These are phyloP conservation scores for Eimeria falciformis DNA, from an alignment of 169 alveolate genomes.

Conservation along the genomic window DNA sequence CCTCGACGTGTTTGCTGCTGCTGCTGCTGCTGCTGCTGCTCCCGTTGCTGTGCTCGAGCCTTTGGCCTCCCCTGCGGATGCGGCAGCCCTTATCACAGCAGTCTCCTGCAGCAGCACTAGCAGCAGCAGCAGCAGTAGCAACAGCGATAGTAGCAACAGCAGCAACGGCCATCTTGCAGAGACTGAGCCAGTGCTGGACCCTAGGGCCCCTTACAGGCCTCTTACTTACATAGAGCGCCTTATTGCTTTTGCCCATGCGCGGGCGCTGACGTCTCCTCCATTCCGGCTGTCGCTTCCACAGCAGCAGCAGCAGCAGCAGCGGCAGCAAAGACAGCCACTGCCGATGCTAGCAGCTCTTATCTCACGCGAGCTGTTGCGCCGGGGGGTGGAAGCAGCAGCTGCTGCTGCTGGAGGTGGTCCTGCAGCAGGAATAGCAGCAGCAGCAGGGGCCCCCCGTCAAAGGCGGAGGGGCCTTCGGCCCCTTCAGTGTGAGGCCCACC, in stretches of 20 bases:
- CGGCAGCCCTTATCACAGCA: conserved; percentile 1
- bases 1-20: conserved; percentile 57
- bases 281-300: conserved; percentile 56
- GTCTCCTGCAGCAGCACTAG: background rate
- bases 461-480: conserved; percentile 13
- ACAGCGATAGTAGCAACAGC: background rate
- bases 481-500: background rate
- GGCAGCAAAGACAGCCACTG: conserved; percentile 49
- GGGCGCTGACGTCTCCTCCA: conserved; percentile 35
- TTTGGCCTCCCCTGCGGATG: background rate
- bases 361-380: conserved; percentile 13
- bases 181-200: background rate
- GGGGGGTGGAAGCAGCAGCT: background rate
- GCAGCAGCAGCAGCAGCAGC: conserved; percentile 70
- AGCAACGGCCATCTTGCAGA: background rate
- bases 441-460: background rate
- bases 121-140: background rate
- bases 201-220: conserved; percentile 28
- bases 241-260: conserved; percentile 32
- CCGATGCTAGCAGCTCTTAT: conserved; percentile 47
- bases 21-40: conserved; percentile 54
- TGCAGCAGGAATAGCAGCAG: background rate
- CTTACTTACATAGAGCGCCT: conserved; percentile 28
- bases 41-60: conserved; percentile 41
- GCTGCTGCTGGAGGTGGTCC: conserved; percentile 2